These are phyloP conservation scores for Kandelia obovata DNA, from an alignment of 345 rosid species.

Conservation along the genomic window DNA sequence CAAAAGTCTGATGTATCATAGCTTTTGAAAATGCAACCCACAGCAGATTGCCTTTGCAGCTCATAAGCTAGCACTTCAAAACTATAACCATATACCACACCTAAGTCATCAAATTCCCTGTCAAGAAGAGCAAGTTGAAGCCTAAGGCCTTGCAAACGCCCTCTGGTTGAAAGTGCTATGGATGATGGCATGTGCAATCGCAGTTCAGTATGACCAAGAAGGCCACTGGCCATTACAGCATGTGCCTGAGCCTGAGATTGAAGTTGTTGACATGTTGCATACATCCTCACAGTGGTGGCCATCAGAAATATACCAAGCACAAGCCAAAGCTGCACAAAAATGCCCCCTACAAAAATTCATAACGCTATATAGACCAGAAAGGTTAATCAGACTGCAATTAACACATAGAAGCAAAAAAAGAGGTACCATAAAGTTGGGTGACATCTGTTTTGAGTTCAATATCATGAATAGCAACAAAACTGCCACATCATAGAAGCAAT, in stretches of 20 bases:
- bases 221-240: slow-evolving; percentile 28
- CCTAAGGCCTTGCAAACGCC: slow-evolving; percentile 30
- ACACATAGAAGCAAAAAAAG: not conserved
- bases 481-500: not conserved
- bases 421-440: slow-evolving; percentile 26
- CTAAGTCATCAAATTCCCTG: slow-evolving; percentile 29
- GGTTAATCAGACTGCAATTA: not conserved
- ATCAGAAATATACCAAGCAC: slow-evolving; percentile 31
- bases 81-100: slow-evolving; percentile 2
- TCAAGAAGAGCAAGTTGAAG: slow-evolving; percentile 35
- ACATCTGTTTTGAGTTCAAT: slow-evolving; percentile 30
- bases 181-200: slow-evolving; percentile 29
- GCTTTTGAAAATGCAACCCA: not conserved
- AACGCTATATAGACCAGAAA: not conserved
- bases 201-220: slow-evolving; percentile 29
- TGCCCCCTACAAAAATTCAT: not conserved
- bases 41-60: not conserved
- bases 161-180: slow-evolving; percentile 29
- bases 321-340: slow-evolving; percentile 22
- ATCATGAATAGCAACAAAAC: slow-evolving; percentile 30
- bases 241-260: slow-evolving; percentile 33
- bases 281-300: slow-evolving; percentile 31
- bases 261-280: slow-evolving; percentile 34
- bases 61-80: not conserved
- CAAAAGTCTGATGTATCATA: too few species aligned